Conservation (phyloP, 2,329 filamentous ascomycete species). For the Aureobasidium sp. region DNA sequence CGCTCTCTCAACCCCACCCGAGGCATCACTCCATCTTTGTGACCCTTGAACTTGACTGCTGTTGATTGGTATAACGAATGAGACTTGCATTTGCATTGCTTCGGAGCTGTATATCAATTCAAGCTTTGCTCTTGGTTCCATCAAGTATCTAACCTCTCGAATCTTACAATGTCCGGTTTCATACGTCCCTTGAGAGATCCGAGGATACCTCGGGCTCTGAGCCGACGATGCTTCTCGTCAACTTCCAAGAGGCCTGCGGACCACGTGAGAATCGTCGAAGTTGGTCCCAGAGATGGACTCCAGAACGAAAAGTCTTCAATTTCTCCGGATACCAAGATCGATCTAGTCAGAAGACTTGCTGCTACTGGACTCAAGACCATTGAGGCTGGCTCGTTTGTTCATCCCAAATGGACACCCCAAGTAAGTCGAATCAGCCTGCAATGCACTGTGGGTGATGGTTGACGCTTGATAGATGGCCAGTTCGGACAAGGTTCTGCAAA, state of each 20-base stretch:
- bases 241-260: slow-evolving; percentile 28
- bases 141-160: no score
- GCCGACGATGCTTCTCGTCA: slow-evolving; percentile 22
- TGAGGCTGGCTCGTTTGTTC: slow-evolving; percentile 75
- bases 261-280: slow-evolving; percentile 63
- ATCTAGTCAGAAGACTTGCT: slow-evolving; percentile 64
- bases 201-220: not conserved
- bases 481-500: slow-evolving; percentile 65
- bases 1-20: slow-evolving; percentile 3
- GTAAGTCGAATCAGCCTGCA: slow-evolving; percentile 32
- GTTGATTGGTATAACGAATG: not conserved
- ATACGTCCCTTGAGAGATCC: not conserved
- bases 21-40: slow-evolving; percentile 2
- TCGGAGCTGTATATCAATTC: not conserved
- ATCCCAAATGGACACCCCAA: slow-evolving; percentile 80
- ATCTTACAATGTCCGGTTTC: not conserved
- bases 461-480: slow-evolving; percentile 60
- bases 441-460: not conserved
- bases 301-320: slow-evolving; percentile 75
- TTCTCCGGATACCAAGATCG: slow-evolving; percentile 64
- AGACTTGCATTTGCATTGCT: not conserved
- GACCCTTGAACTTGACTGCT: not conserved
- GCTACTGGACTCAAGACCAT: slow-evolving; percentile 64
- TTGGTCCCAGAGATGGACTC: slow-evolving; percentile 77
- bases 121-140: not conserved